Evolutionary conservation across 306 rosid species (phyloP).

Genomic region (Echinosophora koreensis): DNA sequence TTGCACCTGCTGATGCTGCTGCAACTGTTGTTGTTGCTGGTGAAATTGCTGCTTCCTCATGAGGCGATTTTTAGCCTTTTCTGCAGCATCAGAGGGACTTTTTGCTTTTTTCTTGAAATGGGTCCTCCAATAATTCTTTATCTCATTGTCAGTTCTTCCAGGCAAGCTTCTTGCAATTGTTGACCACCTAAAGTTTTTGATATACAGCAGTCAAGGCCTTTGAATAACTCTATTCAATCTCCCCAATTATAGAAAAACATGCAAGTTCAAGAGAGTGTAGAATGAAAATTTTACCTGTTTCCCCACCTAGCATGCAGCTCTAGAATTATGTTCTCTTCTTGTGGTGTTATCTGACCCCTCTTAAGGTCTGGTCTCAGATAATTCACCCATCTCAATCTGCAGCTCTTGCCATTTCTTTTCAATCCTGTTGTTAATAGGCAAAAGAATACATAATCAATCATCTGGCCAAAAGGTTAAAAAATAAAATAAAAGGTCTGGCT

Average conservation of each 20-base stretch:
- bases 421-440: constrained; percentile 60
- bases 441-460: constrained; percentile 13
- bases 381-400: constrained; percentile 97
- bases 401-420: constrained; percentile 96
- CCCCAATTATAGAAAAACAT: neutral
- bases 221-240: neutral
- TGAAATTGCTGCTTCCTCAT: constrained; percentile 69
- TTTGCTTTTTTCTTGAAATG: constrained; percentile 85
- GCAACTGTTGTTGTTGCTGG: constrained; percentile 61
- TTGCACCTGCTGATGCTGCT: constrained; percentile 31
- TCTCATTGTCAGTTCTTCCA: constrained; percentile 95
- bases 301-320: constrained; percentile 97
- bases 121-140: constrained; percentile 93
- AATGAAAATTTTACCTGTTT: constrained; percentile 68
- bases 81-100: constrained; percentile 56
- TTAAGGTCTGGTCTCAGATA: constrained; percentile 94
- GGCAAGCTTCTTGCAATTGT: constrained; percentile 96
- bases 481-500: no score
- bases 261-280: neutral
- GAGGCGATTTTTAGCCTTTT: constrained; percentile 70
- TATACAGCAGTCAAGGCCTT: neutral
- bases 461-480: neutral
- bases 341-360: constrained; percentile 94
- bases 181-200: constrained; percentile 71
- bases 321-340: constrained; percentile 84